Evolutionary conservation across 257 asterid species (phyloP), one percentile per base, ranked within the genome.

Genomic region (Voacanga thouarsii): DNA sequence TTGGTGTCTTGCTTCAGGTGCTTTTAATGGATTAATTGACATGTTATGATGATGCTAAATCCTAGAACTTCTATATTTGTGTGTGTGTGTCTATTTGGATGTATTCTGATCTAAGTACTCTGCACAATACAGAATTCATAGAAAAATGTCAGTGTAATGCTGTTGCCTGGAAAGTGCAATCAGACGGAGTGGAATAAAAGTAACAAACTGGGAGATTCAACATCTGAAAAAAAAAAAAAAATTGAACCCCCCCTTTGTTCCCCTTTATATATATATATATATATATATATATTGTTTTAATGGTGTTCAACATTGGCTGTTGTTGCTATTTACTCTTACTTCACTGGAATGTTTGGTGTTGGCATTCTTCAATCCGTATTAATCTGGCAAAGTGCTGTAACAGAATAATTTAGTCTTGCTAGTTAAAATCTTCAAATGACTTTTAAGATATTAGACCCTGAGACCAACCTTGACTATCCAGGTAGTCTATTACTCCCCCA

Each of bases 1-100:
- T 92, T 18, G 79, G 96, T 64, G 97, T 93, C 77, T 88, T 96
- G 85, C 99, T 96, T 82, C 96, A 96, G 99, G 99, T 93, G 79
- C 75, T 79, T 21, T 77, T 79, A 41, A 53, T 21, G 76, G 57
- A 56, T 63, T 70, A 76, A 81, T 72, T 76, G 73, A 55, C 55
- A 51, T 16, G 39, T 64, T 67, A 55, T 53, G 61, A 66, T 67
- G 53, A 23, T 70, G 33, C 60, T 57, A 9, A 7, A 53, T 53
- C 18, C 47, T 73, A 10, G 15, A 15, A 67, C 47, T 21, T 73
- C 8, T 28, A 19, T n/a, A 7, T 5, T 21, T 39, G 23, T 68
- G 21, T 21, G 5, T 56, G 21, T 11, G 65, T 57, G 8, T 30
- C 64, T 12, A 23, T 57, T 21, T 21, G 30, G 7, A 57, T 60